Evolutionary conservation across 768 basidiomycete genomes (phyloP).

Genomic region (Hirschioporus abietinus): DNA sequence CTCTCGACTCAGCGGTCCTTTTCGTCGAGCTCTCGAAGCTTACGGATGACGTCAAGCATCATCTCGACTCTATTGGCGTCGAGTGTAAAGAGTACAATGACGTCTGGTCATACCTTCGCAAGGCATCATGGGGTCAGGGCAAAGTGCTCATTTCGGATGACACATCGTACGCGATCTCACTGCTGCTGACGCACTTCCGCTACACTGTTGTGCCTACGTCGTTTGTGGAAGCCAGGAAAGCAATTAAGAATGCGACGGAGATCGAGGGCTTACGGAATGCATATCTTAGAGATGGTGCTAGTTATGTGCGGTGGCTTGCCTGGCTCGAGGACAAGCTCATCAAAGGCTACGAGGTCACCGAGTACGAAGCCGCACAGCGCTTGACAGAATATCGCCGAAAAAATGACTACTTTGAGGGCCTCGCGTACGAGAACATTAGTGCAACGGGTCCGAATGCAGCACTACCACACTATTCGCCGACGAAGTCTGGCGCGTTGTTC

Average conservation of each 20-base stretch:
- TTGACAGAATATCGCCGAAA: slow-evolving; percentile 71
- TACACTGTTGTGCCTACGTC: slow-evolving; percentile 58
- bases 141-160: slow-evolving; percentile 71
- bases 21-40: slow-evolving; percentile 74
- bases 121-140: slow-evolving; percentile 73
- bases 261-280: slow-evolving; percentile 78
- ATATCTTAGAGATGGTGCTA: slow-evolving; percentile 86
- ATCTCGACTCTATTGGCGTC: slow-evolving; percentile 53
- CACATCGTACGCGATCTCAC: slow-evolving; percentile 77
- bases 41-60: slow-evolving; percentile 47
- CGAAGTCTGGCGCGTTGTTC: slow-evolving; percentile 57
- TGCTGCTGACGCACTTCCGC: slow-evolving; percentile 79
- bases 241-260: slow-evolving; percentile 85
- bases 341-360: slow-evolving; percentile 78
- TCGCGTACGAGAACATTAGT: slow-evolving; percentile 87
- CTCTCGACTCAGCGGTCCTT: slow-evolving; percentile 49
- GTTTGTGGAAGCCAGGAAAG: slow-evolving; percentile 70
- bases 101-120: slow-evolving; percentile 73
- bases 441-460: slow-evolving; percentile 92
- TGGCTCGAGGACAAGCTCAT: slow-evolving; percentile 83
- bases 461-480: slow-evolving; percentile 87
- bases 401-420: slow-evolving; percentile 72
- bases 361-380: slow-evolving; percentile 87
- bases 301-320: slow-evolving; percentile 81
- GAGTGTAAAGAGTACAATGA: slow-evolving; percentile 65